These are phyloP conservation scores for Truncatella angustata DNA, from an alignment of 2,329 filamentous ascomycete species.

Conservation along the genomic window DNA sequence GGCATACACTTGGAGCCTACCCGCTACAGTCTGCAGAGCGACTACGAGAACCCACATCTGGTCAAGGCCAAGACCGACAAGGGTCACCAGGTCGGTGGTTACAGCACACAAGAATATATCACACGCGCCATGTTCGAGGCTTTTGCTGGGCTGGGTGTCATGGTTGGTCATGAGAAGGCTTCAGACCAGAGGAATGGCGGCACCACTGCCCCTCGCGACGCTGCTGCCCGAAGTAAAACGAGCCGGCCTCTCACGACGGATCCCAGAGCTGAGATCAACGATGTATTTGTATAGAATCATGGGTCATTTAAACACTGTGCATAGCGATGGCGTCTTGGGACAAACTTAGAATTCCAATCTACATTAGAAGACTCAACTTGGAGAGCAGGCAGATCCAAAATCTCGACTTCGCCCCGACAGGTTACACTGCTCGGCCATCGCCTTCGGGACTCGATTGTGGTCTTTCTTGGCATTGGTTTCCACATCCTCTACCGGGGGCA, in stretches of 20 bases:
- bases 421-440: too few species aligned
- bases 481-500: too few species aligned
- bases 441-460: too few species aligned
- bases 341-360: background rate
- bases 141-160: constrained; percentile 85
- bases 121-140: constrained; percentile 80
- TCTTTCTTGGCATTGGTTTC: too few species aligned
- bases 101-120: constrained; percentile 79
- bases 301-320: constrained; percentile 12
- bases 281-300: constrained; percentile 32
- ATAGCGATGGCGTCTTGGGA: constrained; percentile 31
- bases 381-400: too few species aligned
- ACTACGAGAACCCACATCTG: constrained; percentile 75
- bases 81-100: constrained; percentile 74
- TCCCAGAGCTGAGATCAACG: constrained; percentile 48
- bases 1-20: constrained; percentile 64
- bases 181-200: constrained; percentile 33
- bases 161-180: constrained; percentile 74
- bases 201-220: constrained; percentile 32
- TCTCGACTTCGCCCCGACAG: too few species aligned
- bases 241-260: constrained; percentile 20
- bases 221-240: constrained; percentile 29
- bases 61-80: constrained; percentile 64
- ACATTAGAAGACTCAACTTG: background rate
- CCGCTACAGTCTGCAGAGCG: constrained; percentile 67